Evolutionary conservation across 345 rosid species (phyloP).

Genomic region (Eucalyptus marginata): DNA sequence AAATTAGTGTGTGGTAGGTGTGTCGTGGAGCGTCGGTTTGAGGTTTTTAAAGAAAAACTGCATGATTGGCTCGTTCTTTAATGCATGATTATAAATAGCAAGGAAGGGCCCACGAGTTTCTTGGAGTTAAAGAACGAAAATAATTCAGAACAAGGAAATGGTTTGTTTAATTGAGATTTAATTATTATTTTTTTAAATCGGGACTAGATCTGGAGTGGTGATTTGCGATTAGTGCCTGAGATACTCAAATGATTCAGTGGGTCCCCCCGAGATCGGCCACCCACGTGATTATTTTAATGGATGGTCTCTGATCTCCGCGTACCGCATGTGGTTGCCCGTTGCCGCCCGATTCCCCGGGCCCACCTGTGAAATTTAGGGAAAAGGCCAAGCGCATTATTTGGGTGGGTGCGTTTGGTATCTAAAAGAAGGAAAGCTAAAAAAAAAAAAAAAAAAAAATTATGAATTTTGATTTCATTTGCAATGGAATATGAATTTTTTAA

Average conservation of each 20-base stretch:
- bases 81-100: background rate
- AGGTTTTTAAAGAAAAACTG: background rate
- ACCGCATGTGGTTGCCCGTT: background rate
- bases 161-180: background rate
- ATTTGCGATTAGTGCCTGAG: background rate
- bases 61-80: background rate
- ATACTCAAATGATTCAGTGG: background rate
- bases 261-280: background rate
- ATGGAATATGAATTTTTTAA: no score
- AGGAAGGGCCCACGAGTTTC: background rate
- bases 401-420: background rate
- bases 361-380: background rate
- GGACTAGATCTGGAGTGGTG: background rate
- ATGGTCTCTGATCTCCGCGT: background rate
- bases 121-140: background rate
- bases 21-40: rapidly evolving
- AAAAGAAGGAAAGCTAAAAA: no score
- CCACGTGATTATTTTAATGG: background rate
- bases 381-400: background rate
- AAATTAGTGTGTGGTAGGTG: background rate
- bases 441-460: no score
- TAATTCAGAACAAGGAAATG: background rate
- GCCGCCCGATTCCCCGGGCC: background rate
- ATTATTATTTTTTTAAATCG: background rate
- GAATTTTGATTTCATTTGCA: background rate